Conservation (phyloP, 768 basidiomycete species). For the Terana coerulea region DNA sequence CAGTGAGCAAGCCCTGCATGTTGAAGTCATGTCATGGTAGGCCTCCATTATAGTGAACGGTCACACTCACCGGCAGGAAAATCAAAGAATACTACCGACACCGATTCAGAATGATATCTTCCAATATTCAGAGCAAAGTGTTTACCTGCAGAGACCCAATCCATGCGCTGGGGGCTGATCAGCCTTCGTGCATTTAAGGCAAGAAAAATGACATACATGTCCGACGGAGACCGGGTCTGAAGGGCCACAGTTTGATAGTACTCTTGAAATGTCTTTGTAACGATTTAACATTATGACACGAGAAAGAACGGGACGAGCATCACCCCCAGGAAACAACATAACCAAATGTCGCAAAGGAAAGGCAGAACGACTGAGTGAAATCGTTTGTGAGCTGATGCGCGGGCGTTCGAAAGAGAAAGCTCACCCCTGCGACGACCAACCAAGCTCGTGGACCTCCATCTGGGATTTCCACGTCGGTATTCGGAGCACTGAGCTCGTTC, state of each 20-base stretch:
- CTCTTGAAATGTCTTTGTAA: neutral
- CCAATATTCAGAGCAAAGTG: neutral
- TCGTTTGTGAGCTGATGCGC: neutral
- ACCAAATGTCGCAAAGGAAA: neutral
- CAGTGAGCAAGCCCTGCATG: neutral
- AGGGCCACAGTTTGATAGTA: neutral
- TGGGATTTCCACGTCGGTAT: neutral
- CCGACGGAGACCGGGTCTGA: neutral
- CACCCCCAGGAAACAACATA: slow-evolving; percentile 1
- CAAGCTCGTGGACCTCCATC: neutral
- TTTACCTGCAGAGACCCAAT: slow-evolving; percentile 1
- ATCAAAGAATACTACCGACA: neutral
- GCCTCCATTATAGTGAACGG: neutral
- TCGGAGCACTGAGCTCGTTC: no score
- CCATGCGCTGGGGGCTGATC: neutral
- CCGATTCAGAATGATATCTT: neutral
- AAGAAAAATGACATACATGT: neutral
- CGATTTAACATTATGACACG: no score
- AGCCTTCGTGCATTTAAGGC: neutral
- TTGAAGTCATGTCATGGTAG: no score
- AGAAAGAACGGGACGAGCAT: neutral
- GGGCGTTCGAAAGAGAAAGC: neutral
- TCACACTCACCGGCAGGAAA: neutral
- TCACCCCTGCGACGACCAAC: neutral
- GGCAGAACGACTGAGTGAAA: neutral